These are phyloP conservation scores for Tricholoma furcatifolium DNA, from an alignment of 768 basidiomycete genomes.

Conservation along the genomic window DNA sequence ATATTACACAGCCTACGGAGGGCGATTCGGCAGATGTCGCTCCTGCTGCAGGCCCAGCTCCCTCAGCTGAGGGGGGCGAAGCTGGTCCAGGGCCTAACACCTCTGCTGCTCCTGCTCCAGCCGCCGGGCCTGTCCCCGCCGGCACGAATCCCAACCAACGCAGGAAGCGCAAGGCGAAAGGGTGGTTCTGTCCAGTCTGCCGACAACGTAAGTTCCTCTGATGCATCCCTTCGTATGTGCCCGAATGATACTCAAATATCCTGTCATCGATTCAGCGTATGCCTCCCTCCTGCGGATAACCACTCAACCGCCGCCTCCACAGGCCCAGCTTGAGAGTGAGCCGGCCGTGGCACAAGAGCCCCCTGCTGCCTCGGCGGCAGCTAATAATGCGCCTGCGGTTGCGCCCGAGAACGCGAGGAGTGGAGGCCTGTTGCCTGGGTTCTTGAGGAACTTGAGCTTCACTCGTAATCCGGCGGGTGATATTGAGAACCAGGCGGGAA, in stretches of 20 bases:
- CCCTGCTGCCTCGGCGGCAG: not conserved
- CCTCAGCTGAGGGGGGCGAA: slow-evolving; percentile 25
- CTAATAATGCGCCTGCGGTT: not conserved
- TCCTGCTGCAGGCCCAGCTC: slow-evolving; percentile 19
- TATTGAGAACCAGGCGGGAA: slow-evolving; percentile 30
- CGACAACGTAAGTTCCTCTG: slow-evolving; percentile 74
- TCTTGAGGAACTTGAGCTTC: slow-evolving; percentile 20
- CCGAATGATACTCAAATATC: slow-evolving; percentile 1
- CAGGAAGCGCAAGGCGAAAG: slow-evolving; percentile 91
- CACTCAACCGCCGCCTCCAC: slow-evolving; percentile 48
- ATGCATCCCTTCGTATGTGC: not conserved
- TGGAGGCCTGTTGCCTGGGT: slow-evolving; percentile 14
- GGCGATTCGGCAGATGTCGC: slow-evolving; percentile 28
- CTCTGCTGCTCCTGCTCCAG: slow-evolving; percentile 21
- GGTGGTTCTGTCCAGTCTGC: slow-evolving; percentile 97
- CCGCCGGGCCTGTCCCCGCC: slow-evolving; percentile 25
- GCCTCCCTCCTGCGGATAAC: slow-evolving; percentile 86
- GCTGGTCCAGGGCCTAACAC: slow-evolving; percentile 17
- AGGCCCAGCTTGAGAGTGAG: slow-evolving; percentile 12
- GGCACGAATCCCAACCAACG: slow-evolving; percentile 45
- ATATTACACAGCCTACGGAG: slow-evolving; percentile 61
- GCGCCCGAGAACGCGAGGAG: slow-evolving; percentile 1
- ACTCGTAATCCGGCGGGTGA: slow-evolving; percentile 21
- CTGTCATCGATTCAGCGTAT: slow-evolving; percentile 67
- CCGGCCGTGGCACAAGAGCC: slow-evolving; percentile 1